Base-by-base conservation (phyloP, 1,139 yeast genomes). In the Kazachstania sp. region DNA sequence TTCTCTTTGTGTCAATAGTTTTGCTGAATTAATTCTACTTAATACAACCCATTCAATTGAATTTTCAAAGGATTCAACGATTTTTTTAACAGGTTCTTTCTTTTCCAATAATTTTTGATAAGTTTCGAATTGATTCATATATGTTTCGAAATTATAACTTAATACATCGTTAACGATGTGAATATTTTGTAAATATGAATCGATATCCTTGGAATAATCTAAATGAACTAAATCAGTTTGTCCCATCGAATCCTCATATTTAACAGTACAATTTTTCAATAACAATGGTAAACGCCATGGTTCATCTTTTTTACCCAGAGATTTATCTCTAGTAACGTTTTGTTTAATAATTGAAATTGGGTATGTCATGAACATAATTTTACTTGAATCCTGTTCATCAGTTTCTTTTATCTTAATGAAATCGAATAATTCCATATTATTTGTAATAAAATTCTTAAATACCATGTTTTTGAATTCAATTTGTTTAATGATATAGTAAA, bases 401-500 rank as follows among this genome's bases (percentile, higher is more conserved):
- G 54, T 56, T 15, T 52, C 45, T 20, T 50, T 50, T 36, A 52
- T 49, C 41, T 58, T 56, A 9, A 54, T 56, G 44, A 56, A 59
- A 35, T 61, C 54, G 41, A 61, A 65, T 39, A 60, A 39, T 29
- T 54, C 60, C 58, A 57, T 54, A 55, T 61, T 65, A 55, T 51
- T 64, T 54, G 48, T 45, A 15, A 69, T 54, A 50, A 67, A 70
- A 39, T 59, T 63, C 49, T 63, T 62, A 48, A 69, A 66, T 2
- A 54, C 57, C 41, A 57, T 46, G 45, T 53, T 57, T 45, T 50
- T 67, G 54, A 45, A 58, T 56, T 60, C 71, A 50, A 57, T 63
- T 49, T 48, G 54, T 43, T 56, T 67, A 51, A 79, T 70, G 48
- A 78, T 56, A 6, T 66, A 61, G 54, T 71, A 73, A 4, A 78